Conservation (phyloP, 2,329 filamentous ascomycete genomes). For the Claviceps humidiphila region DNA sequence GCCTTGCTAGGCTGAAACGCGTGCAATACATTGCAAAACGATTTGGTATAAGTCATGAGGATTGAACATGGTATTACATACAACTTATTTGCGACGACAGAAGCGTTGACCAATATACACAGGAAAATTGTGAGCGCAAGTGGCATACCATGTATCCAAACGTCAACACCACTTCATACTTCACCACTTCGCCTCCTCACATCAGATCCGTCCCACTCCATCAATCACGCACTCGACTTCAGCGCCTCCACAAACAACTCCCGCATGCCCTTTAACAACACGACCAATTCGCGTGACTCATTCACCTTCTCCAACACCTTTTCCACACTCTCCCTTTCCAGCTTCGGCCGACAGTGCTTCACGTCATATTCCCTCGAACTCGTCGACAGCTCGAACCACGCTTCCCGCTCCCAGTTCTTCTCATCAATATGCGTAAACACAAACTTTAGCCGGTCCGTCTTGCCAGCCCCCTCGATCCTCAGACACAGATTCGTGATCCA, state of each 20-base stretch:
- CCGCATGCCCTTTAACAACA: conserved; percentile 70
- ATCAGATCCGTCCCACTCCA: background rate
- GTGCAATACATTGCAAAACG: background rate
- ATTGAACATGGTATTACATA: background rate
- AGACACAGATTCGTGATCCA: conserved; percentile 88
- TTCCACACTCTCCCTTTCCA: conserved; percentile 67
- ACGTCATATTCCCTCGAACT: conserved; percentile 75
- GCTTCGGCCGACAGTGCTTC: conserved; percentile 64
- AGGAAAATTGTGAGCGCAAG: background rate
- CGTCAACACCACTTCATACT: background rate
- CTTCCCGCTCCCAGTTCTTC: conserved; percentile 75
- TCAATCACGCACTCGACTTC: conserved; percentile 23
- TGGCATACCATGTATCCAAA: background rate
- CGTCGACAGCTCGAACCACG: conserved; percentile 85
- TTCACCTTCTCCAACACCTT: conserved; percentile 67
- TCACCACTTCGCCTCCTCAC: background rate
- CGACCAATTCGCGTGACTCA: conserved; percentile 60
- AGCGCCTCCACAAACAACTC: conserved; percentile 60
- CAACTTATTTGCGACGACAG: background rate
- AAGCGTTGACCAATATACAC: background rate
- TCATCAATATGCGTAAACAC: conserved; percentile 80
- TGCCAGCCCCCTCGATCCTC: conserved; percentile 76
- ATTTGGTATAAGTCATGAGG: background rate
- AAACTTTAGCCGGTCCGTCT: conserved; percentile 77
- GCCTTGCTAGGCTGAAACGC: background rate